A percentile compares a stretch with the other conserved stretches of the same genome.
Conservation (phyloP, 352 stramenopile species). For the Discostella stelligera region DNA sequence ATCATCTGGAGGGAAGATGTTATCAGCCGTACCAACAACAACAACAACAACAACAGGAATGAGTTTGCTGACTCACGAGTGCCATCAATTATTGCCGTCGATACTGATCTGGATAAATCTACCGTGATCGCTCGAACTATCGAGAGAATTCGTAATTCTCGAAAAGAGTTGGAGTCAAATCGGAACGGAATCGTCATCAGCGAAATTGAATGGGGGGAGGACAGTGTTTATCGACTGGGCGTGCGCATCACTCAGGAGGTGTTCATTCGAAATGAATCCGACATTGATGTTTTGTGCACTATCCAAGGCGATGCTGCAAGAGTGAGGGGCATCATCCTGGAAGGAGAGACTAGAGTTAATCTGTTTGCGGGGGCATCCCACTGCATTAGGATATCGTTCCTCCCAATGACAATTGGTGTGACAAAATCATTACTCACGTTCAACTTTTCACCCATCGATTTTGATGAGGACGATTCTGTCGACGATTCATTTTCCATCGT, state of each 20-base stretch:
- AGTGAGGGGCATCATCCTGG: constrained; percentile 19
- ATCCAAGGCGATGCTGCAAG: constrained; percentile 14
- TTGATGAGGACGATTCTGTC: constrained; percentile 15
- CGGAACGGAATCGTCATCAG: constrained; percentile 29
- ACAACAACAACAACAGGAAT: not conserved
- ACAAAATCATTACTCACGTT: constrained; percentile 30
- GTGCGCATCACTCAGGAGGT: constrained; percentile 4
- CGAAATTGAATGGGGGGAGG: constrained; percentile 7
- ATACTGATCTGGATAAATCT: not conserved
- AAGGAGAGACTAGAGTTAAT: constrained; percentile 5
- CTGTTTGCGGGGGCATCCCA: not conserved
- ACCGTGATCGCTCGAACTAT: constrained; percentile 18
- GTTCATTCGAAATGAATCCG: constrained; percentile 20
- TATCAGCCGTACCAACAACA: not conserved
- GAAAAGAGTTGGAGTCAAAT: constrained; percentile 30
- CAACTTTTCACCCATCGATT: constrained; percentile 21
- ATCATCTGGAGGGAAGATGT: constrained; percentile 32
- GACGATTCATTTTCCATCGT: constrained; percentile 29
- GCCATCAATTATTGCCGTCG: too few species aligned
- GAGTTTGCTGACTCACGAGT: not conserved
- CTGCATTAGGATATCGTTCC: constrained; percentile 6
- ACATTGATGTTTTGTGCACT: constrained; percentile 20
- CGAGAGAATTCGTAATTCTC: constrained; percentile 23
- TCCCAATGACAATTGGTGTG: constrained; percentile 17
- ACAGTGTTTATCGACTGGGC: constrained; percentile 6